Conservation (phyloP, 176 grass and related monocot genomes). For the Phoenix dactylifera region DNA sequence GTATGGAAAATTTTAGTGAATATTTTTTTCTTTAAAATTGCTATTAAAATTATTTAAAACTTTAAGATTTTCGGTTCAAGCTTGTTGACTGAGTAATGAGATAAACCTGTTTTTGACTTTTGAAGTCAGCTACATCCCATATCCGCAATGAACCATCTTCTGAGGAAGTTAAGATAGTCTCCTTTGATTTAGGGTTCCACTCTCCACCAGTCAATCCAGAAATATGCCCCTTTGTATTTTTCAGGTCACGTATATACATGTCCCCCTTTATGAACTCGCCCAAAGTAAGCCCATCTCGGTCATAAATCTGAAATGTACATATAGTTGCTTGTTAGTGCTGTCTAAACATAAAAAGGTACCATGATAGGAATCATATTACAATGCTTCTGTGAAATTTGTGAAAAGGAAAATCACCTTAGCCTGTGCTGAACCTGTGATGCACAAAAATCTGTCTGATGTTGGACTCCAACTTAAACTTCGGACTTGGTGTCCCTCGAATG, state of each 20-base stretch:
- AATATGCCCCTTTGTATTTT: slow-evolving; percentile 98
- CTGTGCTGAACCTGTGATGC: slow-evolving; percentile 89
- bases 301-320: slow-evolving; percentile 64
- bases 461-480: slow-evolving; percentile 97
- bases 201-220: slow-evolving; percentile 88
- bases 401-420: slow-evolving; percentile 60
- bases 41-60: no score
- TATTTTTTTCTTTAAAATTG: no score
- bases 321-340: slow-evolving; percentile 16
- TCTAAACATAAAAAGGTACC: slow-evolving; percentile 1
- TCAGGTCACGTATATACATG: slow-evolving; percentile 98
- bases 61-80: no score
- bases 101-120: slow-evolving; percentile 88
- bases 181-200: slow-evolving; percentile 98
- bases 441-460: slow-evolving; percentile 81
- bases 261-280: slow-evolving; percentile 95
- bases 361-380: background rate
- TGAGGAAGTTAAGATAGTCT: slow-evolving; percentile 86
- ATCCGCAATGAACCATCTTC: slow-evolving; percentile 96
- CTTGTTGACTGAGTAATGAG: background rate
- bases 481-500: slow-evolving; percentile 94
- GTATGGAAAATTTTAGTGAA: no score
- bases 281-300: slow-evolving; percentile 83
- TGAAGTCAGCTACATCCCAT: slow-evolving; percentile 90
- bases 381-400: background rate